A percentile compares a stretch with the other conserved stretches of the same genome.
Conservation (phyloP, 2,329 filamentous ascomycete genomes). For the Phialemonium atrogriseum region DNA sequence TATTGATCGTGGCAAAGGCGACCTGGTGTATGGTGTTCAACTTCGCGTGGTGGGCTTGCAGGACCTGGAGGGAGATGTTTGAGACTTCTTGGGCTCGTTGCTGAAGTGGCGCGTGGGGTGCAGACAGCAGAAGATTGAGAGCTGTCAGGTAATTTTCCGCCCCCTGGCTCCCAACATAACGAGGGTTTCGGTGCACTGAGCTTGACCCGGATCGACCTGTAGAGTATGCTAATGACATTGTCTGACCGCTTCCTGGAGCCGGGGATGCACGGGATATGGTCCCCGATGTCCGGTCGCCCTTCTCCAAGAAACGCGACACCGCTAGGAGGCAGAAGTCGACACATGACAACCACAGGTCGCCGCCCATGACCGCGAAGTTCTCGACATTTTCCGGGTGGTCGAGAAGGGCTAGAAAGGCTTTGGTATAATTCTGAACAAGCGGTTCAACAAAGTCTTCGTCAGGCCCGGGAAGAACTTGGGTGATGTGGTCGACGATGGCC, state of each 20-base stretch:
- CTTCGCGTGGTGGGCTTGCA: conserved; percentile 50
- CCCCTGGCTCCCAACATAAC: conserved; percentile 23
- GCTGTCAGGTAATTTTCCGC: conserved; percentile 54
- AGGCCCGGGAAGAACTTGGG: conserved; percentile 57
- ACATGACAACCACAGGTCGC: conserved; percentile 58
- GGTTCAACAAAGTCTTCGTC: conserved; percentile 59
- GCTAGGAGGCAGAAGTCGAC: conserved; percentile 62
- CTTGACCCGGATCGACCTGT: conserved; percentile 20
- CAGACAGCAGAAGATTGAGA: conserved; percentile 53
- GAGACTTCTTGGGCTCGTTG: conserved; percentile 48
- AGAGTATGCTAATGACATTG: conserved; percentile 19
- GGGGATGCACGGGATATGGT: conserved; percentile 36
- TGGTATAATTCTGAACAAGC: conserved; percentile 70
- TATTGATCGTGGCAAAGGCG: conserved; percentile 70
- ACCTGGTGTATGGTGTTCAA: conserved; percentile 59
- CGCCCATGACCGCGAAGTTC: conserved; percentile 51
- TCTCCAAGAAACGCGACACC: conserved; percentile 45
- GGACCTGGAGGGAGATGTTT: conserved; percentile 47
- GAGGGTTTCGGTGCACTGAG: conserved; percentile 12
- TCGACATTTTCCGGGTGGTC: conserved; percentile 71
- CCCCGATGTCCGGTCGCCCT: conserved; percentile 25
- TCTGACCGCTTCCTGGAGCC: conserved; percentile 26
- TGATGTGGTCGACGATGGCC: conserved; percentile 73
- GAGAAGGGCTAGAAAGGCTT: conserved; percentile 62
- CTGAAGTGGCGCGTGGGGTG: conserved; percentile 59